Evolutionary conservation across 2,329 filamentous ascomycete species (phyloP).

Genomic region (Aspergillus persii): DNA sequence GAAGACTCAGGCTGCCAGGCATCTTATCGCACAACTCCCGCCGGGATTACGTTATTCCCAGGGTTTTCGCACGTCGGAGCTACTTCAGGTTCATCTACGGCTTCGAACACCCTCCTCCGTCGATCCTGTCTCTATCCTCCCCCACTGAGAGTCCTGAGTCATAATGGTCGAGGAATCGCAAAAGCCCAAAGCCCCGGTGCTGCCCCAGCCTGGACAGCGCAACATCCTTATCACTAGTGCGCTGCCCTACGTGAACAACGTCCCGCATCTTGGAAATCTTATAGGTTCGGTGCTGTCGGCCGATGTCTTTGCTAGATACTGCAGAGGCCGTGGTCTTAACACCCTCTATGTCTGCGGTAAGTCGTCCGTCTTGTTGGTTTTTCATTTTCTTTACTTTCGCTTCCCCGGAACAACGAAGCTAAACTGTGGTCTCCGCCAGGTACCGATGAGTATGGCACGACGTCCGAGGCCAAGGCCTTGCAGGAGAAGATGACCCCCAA

Average conservation of each 20-base stretch:
- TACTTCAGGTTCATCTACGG: not conserved
- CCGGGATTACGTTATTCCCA: not conserved
- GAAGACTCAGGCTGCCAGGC: not conserved
- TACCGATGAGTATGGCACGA: conserved; percentile 89
- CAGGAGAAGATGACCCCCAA: conserved; percentile 80
- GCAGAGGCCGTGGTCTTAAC: conserved; percentile 67
- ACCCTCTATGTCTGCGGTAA: conserved; percentile 83
- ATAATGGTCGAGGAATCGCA: conserved; percentile 29
- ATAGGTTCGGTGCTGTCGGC: conserved; percentile 84
- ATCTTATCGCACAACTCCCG: not conserved
- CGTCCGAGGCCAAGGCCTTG: conserved; percentile 91
- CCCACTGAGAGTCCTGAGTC: conserved; percentile 1
- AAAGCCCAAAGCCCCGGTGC: conserved; percentile 37
- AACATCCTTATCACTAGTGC: conserved; percentile 91
- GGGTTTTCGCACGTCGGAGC: not conserved
- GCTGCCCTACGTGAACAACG: conserved; percentile 79
- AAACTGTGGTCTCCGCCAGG: not conserved
- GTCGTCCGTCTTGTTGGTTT: not conserved
- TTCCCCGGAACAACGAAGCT: not conserved
- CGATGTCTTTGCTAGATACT: conserved; percentile 68
- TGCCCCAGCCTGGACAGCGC: conserved; percentile 70
- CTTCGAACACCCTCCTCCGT: not conserved
- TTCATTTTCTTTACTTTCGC: not conserved
- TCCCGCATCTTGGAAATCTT: conserved; percentile 84
- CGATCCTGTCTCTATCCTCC: not conserved